Base-by-base conservation (phyloP, 2,329 filamentous ascomycete species). In the Cladosporium sp. region DNA sequence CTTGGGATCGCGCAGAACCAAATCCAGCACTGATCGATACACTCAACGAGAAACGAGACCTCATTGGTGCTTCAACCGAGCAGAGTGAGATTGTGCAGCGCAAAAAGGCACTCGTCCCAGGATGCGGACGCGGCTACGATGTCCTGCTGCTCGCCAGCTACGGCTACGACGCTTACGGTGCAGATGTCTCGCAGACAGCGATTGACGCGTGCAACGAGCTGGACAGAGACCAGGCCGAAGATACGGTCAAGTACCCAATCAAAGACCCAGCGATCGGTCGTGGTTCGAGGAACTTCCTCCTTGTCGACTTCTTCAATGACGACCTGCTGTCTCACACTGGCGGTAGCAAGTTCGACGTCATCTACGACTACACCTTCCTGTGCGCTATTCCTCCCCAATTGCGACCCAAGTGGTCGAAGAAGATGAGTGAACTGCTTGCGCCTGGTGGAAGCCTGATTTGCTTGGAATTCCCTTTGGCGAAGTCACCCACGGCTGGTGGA, bases 121-220 rank as follows among this genome's bases (percentile, higher is more conserved):
- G 92, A 5, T 96, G 92, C 77, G 93, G 92, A 0, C 85, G 86
- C 56, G 93, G 92, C 5, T 90, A 95, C 73, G 93, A 96, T 78
- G 90, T 92, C 1, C 82, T 92, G 11, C 81, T 96, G 44, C 83
- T 96, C 53, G 86, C 88, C 59, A 86, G 86, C 11, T 86, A 89
- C 73, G 92, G 92, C 1, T 95, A 91, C 75, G 89, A 96, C 77
- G 87, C 88, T 1, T 88, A 86, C 72, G 93, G 91, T 0, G 78
- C 96, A 1, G 92, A 96, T 74, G 84, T 85, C 64, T 88, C 88
- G 53, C 72, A 80, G 10, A 80, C 78, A 21, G 87, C 81, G 8
- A 72, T 79, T 10, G 76, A 81, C 12, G 79, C 79, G 37, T 86
- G 86, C 1, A 73, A 78, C 64, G 77, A 80, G 69, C 83, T 82